Conservation (phyloP, 176 grass and related monocot genomes). For the Oryza longistaminata region DNA sequence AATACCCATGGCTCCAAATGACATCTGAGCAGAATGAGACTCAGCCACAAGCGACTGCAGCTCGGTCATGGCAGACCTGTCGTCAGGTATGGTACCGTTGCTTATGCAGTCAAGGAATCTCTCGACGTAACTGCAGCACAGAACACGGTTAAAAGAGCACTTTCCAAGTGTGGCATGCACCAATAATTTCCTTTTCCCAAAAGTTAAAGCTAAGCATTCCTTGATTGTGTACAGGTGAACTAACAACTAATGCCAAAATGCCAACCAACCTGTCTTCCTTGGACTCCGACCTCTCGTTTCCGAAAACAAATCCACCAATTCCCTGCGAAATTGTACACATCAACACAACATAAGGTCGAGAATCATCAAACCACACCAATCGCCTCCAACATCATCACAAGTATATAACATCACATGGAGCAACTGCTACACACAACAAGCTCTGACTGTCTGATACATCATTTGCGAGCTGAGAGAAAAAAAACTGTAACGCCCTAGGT, state of each 20-base stretch:
- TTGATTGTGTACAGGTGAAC: not conserved
- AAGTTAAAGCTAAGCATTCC: not conserved
- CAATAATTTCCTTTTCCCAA: not conserved
- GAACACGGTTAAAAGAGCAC: not conserved
- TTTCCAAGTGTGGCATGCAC: not conserved
- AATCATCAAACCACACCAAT: slow-evolving; percentile 1
- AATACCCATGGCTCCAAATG: slow-evolving; percentile 88
- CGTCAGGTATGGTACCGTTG: slow-evolving; percentile 81
- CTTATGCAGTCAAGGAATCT: slow-evolving; percentile 83
- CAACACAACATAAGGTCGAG: not conserved
- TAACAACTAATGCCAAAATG: not conserved
- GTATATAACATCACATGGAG: not conserved
- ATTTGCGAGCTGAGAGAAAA: not conserved
- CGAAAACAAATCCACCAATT: slow-evolving; percentile 91
- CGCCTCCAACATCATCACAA: not conserved
- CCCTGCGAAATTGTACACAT: slow-evolving; percentile 51
- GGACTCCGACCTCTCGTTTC: slow-evolving; percentile 72
- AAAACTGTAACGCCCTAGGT: not conserved
- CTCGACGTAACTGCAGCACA: slow-evolving; percentile 65
- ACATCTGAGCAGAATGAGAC: slow-evolving; percentile 86
- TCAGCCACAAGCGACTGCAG: slow-evolving; percentile 84
- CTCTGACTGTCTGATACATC: not conserved
- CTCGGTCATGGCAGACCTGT: slow-evolving; percentile 86
- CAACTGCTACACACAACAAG: not conserved
- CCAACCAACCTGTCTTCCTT: slow-evolving; percentile 82